Evolutionary conservation across 2,329 filamentous ascomycete genomes (phyloP).

Genomic region (Arthrobotrys sinensis): DNA sequence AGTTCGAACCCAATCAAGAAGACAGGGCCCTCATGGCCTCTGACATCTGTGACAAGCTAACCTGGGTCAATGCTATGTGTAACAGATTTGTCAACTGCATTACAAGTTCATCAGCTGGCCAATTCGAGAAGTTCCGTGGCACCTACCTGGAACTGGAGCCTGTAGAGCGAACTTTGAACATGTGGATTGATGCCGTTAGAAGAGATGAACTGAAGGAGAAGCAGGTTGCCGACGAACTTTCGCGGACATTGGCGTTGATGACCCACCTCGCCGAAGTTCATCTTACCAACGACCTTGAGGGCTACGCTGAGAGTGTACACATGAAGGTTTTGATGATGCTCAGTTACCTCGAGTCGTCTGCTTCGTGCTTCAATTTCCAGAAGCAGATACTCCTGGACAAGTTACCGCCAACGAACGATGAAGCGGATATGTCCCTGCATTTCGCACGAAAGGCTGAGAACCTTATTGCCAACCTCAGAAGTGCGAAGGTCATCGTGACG

Average conservation of each 20-base stretch:
- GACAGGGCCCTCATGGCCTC: conserved; percentile 85
- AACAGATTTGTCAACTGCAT: conserved; percentile 87
- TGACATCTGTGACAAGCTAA: conserved; percentile 86
- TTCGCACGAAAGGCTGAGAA: conserved; percentile 80
- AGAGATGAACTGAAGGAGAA: conserved; percentile 88
- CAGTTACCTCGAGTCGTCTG: conserved; percentile 84
- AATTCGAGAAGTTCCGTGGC: conserved; percentile 84
- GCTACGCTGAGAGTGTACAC: conserved; percentile 83
- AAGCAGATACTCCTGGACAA: conserved; percentile 78
- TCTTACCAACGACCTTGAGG: conserved; percentile 78
- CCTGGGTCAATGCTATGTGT: conserved; percentile 86
- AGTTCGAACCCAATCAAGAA: conserved; percentile 75
- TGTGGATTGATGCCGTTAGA: conserved; percentile 87
- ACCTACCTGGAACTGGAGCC: conserved; percentile 90
- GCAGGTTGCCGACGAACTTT: conserved; percentile 82
- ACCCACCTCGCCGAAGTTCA: conserved; percentile 88
- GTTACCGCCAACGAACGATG: conserved; percentile 73
- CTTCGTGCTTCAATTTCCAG: conserved; percentile 76
- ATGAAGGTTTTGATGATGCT: conserved; percentile 84
- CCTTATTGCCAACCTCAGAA: conserved; percentile 82
- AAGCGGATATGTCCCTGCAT: conserved; percentile 75
- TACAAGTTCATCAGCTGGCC: conserved; percentile 80
- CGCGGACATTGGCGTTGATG: conserved; percentile 83
- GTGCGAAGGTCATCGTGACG: conserved; percentile 84
- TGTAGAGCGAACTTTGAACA: conserved; percentile 88